Base-by-base conservation (phyloP, 176 grass and related monocot genomes). In the Oryza glaberrima region DNA sequence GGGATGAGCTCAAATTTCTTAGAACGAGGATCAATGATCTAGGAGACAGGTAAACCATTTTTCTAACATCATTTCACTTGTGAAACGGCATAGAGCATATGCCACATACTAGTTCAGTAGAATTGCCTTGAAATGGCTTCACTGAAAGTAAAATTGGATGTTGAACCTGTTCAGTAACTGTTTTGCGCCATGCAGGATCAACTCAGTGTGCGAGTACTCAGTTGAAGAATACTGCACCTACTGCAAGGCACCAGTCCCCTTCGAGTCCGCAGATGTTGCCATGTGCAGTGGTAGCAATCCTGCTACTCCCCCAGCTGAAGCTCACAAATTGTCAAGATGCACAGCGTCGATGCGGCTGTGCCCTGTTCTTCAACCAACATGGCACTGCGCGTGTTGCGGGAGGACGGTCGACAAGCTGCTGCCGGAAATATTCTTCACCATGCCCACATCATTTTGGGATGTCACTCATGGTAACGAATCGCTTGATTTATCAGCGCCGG, bases 271-370 rank as follows among this genome's bases (percentile, higher is more conserved):
- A 19, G 79, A 93, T 66, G 38, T 82, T 78, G 95, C 86, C 26
- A 49, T 75, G 76, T 98, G 92, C 69, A 70, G 84, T 45, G 81
- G 86, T 51, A 6, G 23, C 25, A 36, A 82, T 3, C 26, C 48
- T 52, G 13, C 41, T 26, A 75, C 25, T 69, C 65, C 11, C 23
- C 56, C 69, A 20, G 34, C 75, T 6, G 81, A 89, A 85, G 87
- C 76, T 13, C 95, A 94, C 84, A 93, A 54, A 44, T 25, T 97
- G 46, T 26, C 45, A 26, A 84, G 92, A 73, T 97, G 95, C 60
- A 77, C 48, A 0, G 84, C 87, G 28, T 94, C 95, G 0, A 94
- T 98, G 67, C 35, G 61, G 4, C 14, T 81, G 4, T 84, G 93
- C 67, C 86, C 93, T 10, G 63, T 92, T 40, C 54, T 71, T 12